Base-by-base conservation (phyloP, 2,329 filamentous ascomycete genomes). In the Alternaria solani region DNA sequence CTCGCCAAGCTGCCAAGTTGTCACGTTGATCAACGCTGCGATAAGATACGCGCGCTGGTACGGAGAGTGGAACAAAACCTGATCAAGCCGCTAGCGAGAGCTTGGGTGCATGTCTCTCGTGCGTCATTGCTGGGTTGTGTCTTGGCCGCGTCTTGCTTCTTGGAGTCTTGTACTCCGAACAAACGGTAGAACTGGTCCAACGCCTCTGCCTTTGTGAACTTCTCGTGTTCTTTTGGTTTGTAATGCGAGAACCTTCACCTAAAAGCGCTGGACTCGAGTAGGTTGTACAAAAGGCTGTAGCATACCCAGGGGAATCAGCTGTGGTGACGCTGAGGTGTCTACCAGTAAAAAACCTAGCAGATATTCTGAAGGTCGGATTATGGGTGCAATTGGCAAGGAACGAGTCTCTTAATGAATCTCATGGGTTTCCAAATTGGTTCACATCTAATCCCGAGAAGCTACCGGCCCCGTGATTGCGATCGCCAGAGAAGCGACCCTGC, bases 1-100 rank as follows among this genome's bases (percentile, higher is more conserved):
- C n/a, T 25, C 61, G 67, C 66, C 67, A 44, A 67, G 59, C 25
- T 59, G 64, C 65, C 67, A 68, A 69, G 67, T 38, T 51, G 56
- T 66, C 65, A 68, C 64, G 65, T 68, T 68, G 58, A 47, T 60
- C 42, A 60, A 55, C 38, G 49, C 23, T 30, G 59, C 55, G 59
- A 57, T 59, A 42, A 56, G 61, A 66, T 62, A 63, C 61, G 65
- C 46, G 55, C 51, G 36, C 48, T 16, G 47, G 47, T 8, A 57
- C 43, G 46, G 20, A 42, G 30, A 39, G 49, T 61, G 34, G 49
- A 30, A 46, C 61, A 46, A 39, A 53, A 54, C 32, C 8, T 48
- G 28, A 53, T 57, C 51, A 46, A 64, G 44, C 34, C 43, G 52
- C 32, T 30, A 1, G 34, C 44, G 36, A 39, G 18, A 26, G 38